These are phyloP conservation scores for Yamadazyma triangularis DNA, from an alignment of 1,139 yeast genomes.

Conservation along the genomic window DNA sequence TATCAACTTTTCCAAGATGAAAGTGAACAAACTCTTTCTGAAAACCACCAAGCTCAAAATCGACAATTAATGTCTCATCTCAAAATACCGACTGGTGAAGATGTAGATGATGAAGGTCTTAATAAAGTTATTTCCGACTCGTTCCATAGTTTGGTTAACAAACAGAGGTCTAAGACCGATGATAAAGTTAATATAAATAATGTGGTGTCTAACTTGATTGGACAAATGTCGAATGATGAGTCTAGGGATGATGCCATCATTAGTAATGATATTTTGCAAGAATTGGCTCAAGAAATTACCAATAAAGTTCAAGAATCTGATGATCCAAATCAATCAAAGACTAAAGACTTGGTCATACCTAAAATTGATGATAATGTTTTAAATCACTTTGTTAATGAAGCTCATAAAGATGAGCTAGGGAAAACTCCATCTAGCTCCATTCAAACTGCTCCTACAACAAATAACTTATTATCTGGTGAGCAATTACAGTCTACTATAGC, in stretches of 20 bases:
- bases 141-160: slow-evolving; percentile 6
- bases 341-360: slow-evolving; percentile 20
- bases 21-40: neutral
- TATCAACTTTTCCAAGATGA: slow-evolving; percentile 1
- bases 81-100: no score
- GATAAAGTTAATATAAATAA: slow-evolving; percentile 1
- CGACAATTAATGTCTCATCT: no score
- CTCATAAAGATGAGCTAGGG: slow-evolving; percentile 18
- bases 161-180: neutral
- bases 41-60: slow-evolving; percentile 1
- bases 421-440: slow-evolving; percentile 1
- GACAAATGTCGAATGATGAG: slow-evolving; percentile 5
- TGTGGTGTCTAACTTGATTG: slow-evolving; percentile 6
- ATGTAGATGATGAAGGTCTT: slow-evolving; percentile 8
- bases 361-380: slow-evolving; percentile 36
- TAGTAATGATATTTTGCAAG: slow-evolving; percentile 24
- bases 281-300: slow-evolving; percentile 31
- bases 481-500: slow-evolving; percentile 23
- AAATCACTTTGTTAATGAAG: slow-evolving; percentile 36
- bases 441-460: slow-evolving; percentile 1
- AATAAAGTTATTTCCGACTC: slow-evolving; percentile 9
- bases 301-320: slow-evolving; percentile 27
- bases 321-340: slow-evolving; percentile 8
- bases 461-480: slow-evolving; percentile 2
- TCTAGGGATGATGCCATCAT: slow-evolving; percentile 7